Conservation (phyloP, 768 basidiomycete species). For the Lactifluus pinguis region DNA sequence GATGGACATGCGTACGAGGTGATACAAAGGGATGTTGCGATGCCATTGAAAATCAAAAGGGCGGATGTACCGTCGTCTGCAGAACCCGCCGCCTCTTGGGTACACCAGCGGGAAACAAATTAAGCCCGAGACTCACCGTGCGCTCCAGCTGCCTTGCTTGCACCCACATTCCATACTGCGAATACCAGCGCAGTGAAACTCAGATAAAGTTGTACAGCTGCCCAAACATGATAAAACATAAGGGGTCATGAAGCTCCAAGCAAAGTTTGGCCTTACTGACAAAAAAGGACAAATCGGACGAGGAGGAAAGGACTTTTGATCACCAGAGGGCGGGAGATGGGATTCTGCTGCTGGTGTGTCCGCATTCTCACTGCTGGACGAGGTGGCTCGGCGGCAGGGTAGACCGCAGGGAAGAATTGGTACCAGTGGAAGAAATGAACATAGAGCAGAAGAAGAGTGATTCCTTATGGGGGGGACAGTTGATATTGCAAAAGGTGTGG, state of each 20-base stretch:
- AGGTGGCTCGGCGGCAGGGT: neutral
- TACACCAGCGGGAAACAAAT: neutral
- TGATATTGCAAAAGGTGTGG: neutral
- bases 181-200: conserved; percentile 12
- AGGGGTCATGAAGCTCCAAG: neutral
- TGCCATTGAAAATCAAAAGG: conserved; percentile 5
- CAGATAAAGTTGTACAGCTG: conserved; percentile 37
- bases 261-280: conserved; percentile 32
- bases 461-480: neutral
- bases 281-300: conserved; percentile 45
- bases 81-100: neutral
- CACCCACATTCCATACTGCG: conserved; percentile 14
- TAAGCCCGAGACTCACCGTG: neutral
- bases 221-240: conserved; percentile 28
- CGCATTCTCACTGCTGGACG: neutral
- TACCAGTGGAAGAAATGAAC: neutral
- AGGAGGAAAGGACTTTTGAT: conserved; percentile 49
- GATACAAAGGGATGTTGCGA: conserved; percentile 28
- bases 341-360: neutral
- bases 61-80: neutral
- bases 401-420: neutral
- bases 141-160: conserved; percentile 9
- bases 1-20: conserved; percentile 26
- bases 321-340: neutral
- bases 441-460: neutral